phyloP scores from a whole-genome alignment of 148 eudicot species.

The Rhododendron ferrugineum region DNA sequence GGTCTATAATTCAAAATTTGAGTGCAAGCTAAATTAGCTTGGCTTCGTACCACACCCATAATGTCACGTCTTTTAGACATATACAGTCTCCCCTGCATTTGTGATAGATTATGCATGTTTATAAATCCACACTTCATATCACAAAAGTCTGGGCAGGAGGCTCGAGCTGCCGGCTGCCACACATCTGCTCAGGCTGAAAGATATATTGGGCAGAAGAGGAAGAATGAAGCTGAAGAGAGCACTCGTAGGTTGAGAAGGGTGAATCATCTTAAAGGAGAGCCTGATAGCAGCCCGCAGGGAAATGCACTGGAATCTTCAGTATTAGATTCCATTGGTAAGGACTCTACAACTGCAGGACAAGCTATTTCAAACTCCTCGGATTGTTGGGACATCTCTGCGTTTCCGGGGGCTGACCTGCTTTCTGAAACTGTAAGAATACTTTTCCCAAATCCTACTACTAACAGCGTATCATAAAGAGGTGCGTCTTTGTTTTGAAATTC shows the following conservation, averaged over 20 bases:
- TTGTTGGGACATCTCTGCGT: slow-evolving; percentile 74
- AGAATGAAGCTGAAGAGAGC: slow-evolving; percentile 69
- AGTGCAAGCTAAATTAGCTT: not conserved
- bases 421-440: slow-evolving; percentile 64
- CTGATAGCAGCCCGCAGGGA: slow-evolving; percentile 45
- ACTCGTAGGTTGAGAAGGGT: slow-evolving; percentile 48
- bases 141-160: slow-evolving; percentile 50
- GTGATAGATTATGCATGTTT: not conserved
- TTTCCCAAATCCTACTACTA: not conserved
- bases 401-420: slow-evolving; percentile 79
- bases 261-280: slow-evolving; percentile 46
- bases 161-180: slow-evolving; percentile 90
- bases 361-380: slow-evolving; percentile 38
- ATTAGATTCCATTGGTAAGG: slow-evolving; percentile 40
- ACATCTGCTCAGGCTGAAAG: slow-evolving; percentile 83
- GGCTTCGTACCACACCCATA: not conserved
- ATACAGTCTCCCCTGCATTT: not conserved
- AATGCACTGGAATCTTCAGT: slow-evolving; percentile 21
- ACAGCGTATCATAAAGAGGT: not conserved
- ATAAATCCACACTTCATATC: not conserved
- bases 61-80: not conserved
- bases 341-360: slow-evolving; percentile 37
- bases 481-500: not conserved
- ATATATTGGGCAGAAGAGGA: slow-evolving; percentile 61
- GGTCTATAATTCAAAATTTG: not conserved